phyloP scores from a whole-genome alignment of 2,329 filamentous ascomycete genomes.

The Davidsoniella eucalypti region DNA sequence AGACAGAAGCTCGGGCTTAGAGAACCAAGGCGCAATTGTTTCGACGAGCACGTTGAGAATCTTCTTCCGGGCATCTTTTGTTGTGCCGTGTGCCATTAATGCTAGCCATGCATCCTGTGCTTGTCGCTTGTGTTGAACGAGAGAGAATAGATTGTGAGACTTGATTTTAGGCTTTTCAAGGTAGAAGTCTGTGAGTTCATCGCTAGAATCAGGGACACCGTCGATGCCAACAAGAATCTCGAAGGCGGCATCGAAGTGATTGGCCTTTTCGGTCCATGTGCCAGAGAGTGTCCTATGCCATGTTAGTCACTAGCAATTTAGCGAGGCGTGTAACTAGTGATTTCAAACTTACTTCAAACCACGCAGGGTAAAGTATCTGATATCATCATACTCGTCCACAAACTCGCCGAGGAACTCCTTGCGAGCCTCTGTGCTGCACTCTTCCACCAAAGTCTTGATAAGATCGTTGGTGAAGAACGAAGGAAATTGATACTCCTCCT shows the following conservation, averaged over 20 bases:
- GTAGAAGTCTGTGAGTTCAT: slow-evolving; percentile 55
- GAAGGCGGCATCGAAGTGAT: slow-evolving; percentile 39
- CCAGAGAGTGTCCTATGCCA: slow-evolving; percentile 20
- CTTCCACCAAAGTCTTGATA: slow-evolving; percentile 39
- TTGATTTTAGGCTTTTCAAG: slow-evolving; percentile 47
- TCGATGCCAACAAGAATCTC: slow-evolving; percentile 51
- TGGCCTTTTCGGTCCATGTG: slow-evolving; percentile 16
- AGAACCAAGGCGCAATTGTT: slow-evolving; percentile 78
- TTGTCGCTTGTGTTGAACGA: slow-evolving; percentile 56
- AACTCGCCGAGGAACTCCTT: slow-evolving; percentile 64
- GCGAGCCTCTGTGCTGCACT: slow-evolving; percentile 41
- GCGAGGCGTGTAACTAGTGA: slow-evolving; percentile 3
- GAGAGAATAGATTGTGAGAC: slow-evolving; percentile 47
- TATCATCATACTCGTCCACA: slow-evolving; percentile 64
- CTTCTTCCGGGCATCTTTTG: slow-evolving; percentile 59
- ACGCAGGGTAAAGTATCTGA: slow-evolving; percentile 68
- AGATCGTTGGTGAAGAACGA: slow-evolving; percentile 8
- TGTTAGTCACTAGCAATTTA: slow-evolving; percentile 7
- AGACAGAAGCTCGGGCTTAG: slow-evolving; percentile 73
- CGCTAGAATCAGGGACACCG: slow-evolving; percentile 48
- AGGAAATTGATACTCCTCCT: slow-evolving; percentile 53
- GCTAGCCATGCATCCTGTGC: slow-evolving; percentile 80
- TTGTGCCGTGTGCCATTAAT: slow-evolving; percentile 50
- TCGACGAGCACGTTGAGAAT: slow-evolving; percentile 60
- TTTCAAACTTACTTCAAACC: slow-evolving; percentile 45